phyloP scores from a whole-genome alignment of 345 rosid genomes.

The Salix caprea region DNA sequence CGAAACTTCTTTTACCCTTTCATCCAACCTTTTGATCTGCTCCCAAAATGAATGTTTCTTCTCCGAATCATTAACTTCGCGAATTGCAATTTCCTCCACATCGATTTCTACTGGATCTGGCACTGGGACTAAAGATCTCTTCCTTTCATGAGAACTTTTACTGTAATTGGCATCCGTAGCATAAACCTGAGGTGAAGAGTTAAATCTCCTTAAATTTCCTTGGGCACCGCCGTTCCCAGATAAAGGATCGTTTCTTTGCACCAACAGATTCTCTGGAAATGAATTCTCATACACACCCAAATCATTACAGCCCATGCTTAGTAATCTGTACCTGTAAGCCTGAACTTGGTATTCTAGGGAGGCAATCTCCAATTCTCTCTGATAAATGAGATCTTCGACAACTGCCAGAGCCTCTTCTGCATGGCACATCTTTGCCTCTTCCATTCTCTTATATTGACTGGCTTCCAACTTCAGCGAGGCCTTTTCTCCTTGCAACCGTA shows the following conservation, averaged over 20 bases:
- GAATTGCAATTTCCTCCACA: slow-evolving; percentile 20
- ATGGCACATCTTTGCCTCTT: slow-evolving; percentile 73
- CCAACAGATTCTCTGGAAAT: slow-evolving; percentile 41
- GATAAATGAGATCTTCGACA: slow-evolving; percentile 70
- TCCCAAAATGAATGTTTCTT: slow-evolving; percentile 49
- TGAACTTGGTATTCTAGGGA: slow-evolving; percentile 80
- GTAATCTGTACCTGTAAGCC: slow-evolving; percentile 62
- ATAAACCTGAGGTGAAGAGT: slow-evolving; percentile 32
- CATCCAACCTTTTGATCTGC: slow-evolving; percentile 52
- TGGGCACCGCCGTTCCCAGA: slow-evolving; percentile 22
- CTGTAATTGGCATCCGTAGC: slow-evolving; percentile 24
- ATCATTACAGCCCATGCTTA: slow-evolving; percentile 68
- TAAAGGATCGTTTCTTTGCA: slow-evolving; percentile 27
- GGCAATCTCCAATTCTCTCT: slow-evolving; percentile 81
- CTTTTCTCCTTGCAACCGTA: slow-evolving; percentile 82
- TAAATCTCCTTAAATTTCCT: slow-evolving; percentile 28
- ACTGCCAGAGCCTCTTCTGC: slow-evolving; percentile 69
- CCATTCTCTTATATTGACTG: slow-evolving; percentile 77
- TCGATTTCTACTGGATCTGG: slow-evolving; percentile 11
- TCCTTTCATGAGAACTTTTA: slow-evolving; percentile 16
- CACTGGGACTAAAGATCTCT: slow-evolving; percentile 7
- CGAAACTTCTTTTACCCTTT: slow-evolving; percentile 33
- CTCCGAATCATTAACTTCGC: slow-evolving; percentile 30
- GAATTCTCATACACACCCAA: slow-evolving; percentile 36
- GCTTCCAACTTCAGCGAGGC: slow-evolving; percentile 78